Evolutionary conservation across 257 asterid genomes (phyloP).

Genomic region (Petrea volubilis): DNA sequence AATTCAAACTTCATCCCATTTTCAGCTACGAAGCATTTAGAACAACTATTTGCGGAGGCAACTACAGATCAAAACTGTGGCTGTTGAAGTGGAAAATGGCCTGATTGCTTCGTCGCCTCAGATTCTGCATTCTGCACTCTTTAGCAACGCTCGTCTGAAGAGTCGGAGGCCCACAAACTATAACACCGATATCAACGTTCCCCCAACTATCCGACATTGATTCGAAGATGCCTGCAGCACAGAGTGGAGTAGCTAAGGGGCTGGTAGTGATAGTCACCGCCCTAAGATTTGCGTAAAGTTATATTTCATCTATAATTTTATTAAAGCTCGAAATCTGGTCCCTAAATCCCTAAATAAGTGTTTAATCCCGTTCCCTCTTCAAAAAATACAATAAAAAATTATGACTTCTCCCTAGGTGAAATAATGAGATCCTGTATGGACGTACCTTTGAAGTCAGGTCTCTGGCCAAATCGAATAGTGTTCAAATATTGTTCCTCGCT

Average conservation of each 20-base stretch:
- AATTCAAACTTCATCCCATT: too few relatives aligned
- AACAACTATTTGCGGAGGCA: not conserved
- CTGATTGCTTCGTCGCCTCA: slow-evolving; percentile 37
- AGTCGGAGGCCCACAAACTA: slow-evolving; percentile 78
- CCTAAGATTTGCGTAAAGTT: too few relatives aligned
- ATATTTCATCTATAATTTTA: too few relatives aligned
- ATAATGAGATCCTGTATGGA: not conserved
- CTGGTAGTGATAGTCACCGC: not conserved
- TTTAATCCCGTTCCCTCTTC: too few relatives aligned
- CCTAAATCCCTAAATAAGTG: too few relatives aligned
- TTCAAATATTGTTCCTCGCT: slow-evolving; percentile 34
- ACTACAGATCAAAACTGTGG: slow-evolving; percentile 86
- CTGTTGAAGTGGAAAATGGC: slow-evolving; percentile 84
- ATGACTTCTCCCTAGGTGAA: not conserved
- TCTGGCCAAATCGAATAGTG: slow-evolving; percentile 54
- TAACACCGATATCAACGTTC: slow-evolving; percentile 67
- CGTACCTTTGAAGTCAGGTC: slow-evolving; percentile 78
- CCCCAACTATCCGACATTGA: slow-evolving; percentile 63
- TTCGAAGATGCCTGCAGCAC: slow-evolving; percentile 56
- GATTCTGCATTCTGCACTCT: slow-evolving; percentile 63
- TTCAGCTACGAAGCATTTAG: not conserved
- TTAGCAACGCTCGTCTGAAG: slow-evolving; percentile 72
- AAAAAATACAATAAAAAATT: too few relatives aligned
- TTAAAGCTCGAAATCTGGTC: too few relatives aligned
- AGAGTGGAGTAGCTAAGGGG: not conserved